These are phyloP conservation scores for Nicotiana sylvestris DNA, from an alignment of 257 asterid species.

Conservation along the genomic window DNA sequence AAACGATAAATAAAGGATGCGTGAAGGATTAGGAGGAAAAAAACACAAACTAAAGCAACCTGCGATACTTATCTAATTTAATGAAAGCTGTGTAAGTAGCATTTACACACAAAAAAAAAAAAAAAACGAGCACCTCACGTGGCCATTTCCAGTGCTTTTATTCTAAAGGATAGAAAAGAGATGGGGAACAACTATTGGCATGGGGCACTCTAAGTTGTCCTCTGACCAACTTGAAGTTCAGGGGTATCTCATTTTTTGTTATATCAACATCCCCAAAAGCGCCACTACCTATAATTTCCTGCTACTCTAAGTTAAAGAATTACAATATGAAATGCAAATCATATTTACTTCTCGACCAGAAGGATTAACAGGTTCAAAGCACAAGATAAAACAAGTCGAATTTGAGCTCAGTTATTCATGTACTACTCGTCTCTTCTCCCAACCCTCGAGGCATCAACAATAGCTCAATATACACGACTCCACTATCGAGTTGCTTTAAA, in stretches of 20 bases:
- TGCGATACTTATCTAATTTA: neutral
- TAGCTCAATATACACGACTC: too few species aligned
- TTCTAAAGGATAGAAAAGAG: slow-evolving; percentile 7
- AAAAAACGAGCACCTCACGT: slow-evolving; percentile 7
- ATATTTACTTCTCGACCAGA: neutral
- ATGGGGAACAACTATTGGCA: neutral
- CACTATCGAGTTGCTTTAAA: too few species aligned
- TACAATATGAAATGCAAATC: slow-evolving; percentile 4
- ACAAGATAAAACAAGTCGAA: neutral
- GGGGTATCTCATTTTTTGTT: slow-evolving; percentile 17
- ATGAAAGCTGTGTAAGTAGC: neutral
- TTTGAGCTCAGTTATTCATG: neutral
- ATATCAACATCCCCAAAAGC: slow-evolving; percentile 12
- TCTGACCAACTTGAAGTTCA: slow-evolving; percentile 16
- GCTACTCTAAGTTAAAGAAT: slow-evolving; percentile 13
- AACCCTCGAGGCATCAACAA: too few species aligned
- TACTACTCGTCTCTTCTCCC: too few species aligned
- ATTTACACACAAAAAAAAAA: too few species aligned
- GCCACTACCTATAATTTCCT: neutral
- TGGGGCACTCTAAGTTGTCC: slow-evolving; percentile 13
- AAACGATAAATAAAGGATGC: too few species aligned
- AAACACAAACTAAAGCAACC: neutral
- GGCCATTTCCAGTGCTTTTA: neutral
- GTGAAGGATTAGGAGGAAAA: neutral
- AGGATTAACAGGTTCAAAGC: neutral